Conservation (phyloP, 805 yeast genomes). For the Zygoascus biomembranicola region DNA sequence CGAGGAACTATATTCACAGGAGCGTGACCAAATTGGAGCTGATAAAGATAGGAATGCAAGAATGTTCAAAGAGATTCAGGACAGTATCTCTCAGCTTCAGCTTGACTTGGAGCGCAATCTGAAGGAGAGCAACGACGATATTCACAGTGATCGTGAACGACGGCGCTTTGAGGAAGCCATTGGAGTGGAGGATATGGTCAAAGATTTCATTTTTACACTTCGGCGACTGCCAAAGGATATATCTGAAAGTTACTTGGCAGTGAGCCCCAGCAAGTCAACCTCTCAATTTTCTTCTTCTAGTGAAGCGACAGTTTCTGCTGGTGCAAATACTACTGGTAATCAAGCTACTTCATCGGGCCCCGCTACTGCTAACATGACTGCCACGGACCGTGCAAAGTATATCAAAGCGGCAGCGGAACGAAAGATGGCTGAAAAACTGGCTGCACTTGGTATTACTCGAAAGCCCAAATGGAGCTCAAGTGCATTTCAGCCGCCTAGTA, state of each 20-base stretch:
- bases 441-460: slow-evolving; percentile 61
- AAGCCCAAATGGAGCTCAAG: slow-evolving; percentile 16
- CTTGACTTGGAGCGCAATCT: slow-evolving; percentile 38
- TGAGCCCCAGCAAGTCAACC: slow-evolving; percentile 16
- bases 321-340: slow-evolving; percentile 7
- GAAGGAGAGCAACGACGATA: slow-evolving; percentile 30
- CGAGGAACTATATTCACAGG: slow-evolving; percentile 34
- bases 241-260: not conserved
- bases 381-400: slow-evolving; percentile 68
- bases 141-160: slow-evolving; percentile 37
- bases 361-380: slow-evolving; percentile 26
- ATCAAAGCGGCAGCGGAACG: slow-evolving; percentile 75
- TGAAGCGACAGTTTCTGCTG: not conserved
- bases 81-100: slow-evolving; percentile 58
- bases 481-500: slow-evolving; percentile 17
- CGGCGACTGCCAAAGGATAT: slow-evolving; percentile 2
- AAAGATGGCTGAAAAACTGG: slow-evolving; percentile 78
- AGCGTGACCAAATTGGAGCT: slow-evolving; percentile 42
- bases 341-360: slow-evolving; percentile 14
- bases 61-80: slow-evolving; percentile 63
- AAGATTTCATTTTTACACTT: slow-evolving; percentile 51
- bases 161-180: slow-evolving; percentile 76
- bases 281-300: slow-evolving; percentile 31
- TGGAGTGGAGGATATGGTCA: slow-evolving; percentile 65
- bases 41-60: slow-evolving; percentile 50